Evolutionary conservation across 108 stramenopile species (phyloP), one percentile per base, ranked within the genome.

Genomic region (Conticribra weissflogii): DNA sequence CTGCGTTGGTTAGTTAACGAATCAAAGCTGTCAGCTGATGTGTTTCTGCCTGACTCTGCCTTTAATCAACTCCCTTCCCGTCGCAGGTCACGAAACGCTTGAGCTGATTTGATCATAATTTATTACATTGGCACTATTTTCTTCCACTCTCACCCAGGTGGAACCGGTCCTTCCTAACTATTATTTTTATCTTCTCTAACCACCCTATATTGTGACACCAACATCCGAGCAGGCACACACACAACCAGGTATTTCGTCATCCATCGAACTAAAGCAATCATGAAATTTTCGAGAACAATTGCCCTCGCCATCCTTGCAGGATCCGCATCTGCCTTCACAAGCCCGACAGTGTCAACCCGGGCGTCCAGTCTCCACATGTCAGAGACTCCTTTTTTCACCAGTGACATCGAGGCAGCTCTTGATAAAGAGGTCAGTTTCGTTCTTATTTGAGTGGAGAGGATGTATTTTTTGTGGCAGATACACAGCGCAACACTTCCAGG

Each of bases 361-460:
- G 21, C 45, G 14, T 36, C 51, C 21, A 22, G 59, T 22, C 56
- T 22, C 29, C 17, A 32, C 15, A 46, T 58, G 1, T 50, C 66
- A n/a, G n/a, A n/a, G 19, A 51, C 71, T 47, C 79, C 79, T 3
- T 80, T 80, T 59, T 80, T 73, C 18, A 63, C 52, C 54, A 61
- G 49, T 14, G 65, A 66, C 53, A 64, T 80, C 24, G 22, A 52
- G 19, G 41, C 27, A 2, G 66, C 79, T 8, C 68, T 80, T 24
- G 79, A 80, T 31, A 72, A 51, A 25, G 71, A 72, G 79, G 72
- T 80, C 23, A 79, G 78, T 25, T 46, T 23, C 15, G 18, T 44
- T n/a, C 17, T 51, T 22, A 28, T 3, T 21, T 30, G 15, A 46
- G 2, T 5, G 5, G 1, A 2, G 1, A 1, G 28, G 1, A 2